Evolutionary conservation across 306 rosid genomes (phyloP), one percentile per base, ranked within the genome.

Genomic region (Castanea sativa): DNA sequence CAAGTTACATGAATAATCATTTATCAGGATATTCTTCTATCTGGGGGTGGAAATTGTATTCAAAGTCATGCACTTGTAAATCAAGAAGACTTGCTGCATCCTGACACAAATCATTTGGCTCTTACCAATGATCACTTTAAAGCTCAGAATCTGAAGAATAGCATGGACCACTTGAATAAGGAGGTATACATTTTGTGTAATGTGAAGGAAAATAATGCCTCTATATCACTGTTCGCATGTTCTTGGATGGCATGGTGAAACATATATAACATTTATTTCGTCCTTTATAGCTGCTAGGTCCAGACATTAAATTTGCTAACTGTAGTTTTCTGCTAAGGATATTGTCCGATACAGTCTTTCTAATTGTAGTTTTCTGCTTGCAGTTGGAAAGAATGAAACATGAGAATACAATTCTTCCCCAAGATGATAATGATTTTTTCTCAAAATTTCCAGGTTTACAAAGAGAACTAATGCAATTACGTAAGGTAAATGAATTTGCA

Each of bases 331-430:
- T 38, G 43, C 43, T 14, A 29, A 58, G 55, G 61, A 30, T 73
- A 13, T 12, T 25, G 76, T 55, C 13, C n/a, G 52, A 80, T 70
- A 27, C 63, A 55, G 69, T 70, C 14, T 25, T 59, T 73, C 73
- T 85, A 52, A 73, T 68, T 71, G 59, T 38, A 12, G 29, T 85
- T 65, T 65, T 81, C 77, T 81, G 64, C 68, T 82, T 82, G 92
- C 92, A 96, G 98, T 86, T 96, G 88, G 96, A 93, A 90, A 90
- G 85, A 82, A 87, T 96, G 96, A 93, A 90, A 83, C 82, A 88
- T 4, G 98, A 96, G 74, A 93, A 92, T 83, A 77, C 83, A 70
- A 85, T 88, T 82, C 83, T 84, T 68, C 53, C 86, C 12, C 86
- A 45, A 20, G 91, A 88, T 82, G 89, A 88, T 56, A 73, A 75